phyloP scores from a whole-genome alignment of 2,329 filamentous ascomycete species.

The Fusarium albosuccineum region DNA sequence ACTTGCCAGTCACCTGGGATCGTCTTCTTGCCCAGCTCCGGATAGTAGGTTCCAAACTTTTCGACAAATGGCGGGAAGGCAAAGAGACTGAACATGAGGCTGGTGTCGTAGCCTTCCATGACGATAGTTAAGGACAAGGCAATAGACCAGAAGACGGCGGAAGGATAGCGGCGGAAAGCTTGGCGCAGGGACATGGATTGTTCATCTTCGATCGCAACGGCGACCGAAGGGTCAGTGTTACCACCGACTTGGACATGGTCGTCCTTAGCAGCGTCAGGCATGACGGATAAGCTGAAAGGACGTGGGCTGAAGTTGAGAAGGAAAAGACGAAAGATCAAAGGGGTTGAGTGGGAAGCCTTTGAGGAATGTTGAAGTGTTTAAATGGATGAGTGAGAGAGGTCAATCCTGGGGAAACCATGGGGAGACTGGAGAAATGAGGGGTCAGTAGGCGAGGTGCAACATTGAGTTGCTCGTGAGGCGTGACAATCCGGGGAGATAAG shows the following conservation, averaged over 20 bases:
- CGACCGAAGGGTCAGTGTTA: neutral
- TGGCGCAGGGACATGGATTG: neutral
- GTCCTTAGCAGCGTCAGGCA: neutral
- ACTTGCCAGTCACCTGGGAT: neutral
- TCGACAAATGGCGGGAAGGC: constrained; percentile 39
- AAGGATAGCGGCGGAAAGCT: constrained; percentile 26
- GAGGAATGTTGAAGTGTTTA: neutral
- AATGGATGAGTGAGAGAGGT: neutral
- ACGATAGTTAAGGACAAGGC: constrained; percentile 50
- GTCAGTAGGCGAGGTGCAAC: neutral
- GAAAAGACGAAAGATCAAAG: neutral
- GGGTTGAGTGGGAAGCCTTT: neutral
- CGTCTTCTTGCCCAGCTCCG: neutral
- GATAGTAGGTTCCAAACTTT: neutral
- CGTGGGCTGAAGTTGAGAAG: neutral
- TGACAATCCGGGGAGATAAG: neutral
- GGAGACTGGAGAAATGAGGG: neutral
- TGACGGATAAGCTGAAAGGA: neutral
- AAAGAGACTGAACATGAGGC: constrained; percentile 47
- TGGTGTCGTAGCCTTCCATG: constrained; percentile 53
- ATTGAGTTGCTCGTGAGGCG: neutral
- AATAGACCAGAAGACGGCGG: constrained; percentile 49
- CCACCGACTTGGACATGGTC: neutral
- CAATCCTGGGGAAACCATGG: neutral
- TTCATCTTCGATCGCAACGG: neutral